Evolutionary conservation across 2,329 filamentous ascomycete species (phyloP).

Genomic region (Ceratocystiopsis brevicomis): DNA sequence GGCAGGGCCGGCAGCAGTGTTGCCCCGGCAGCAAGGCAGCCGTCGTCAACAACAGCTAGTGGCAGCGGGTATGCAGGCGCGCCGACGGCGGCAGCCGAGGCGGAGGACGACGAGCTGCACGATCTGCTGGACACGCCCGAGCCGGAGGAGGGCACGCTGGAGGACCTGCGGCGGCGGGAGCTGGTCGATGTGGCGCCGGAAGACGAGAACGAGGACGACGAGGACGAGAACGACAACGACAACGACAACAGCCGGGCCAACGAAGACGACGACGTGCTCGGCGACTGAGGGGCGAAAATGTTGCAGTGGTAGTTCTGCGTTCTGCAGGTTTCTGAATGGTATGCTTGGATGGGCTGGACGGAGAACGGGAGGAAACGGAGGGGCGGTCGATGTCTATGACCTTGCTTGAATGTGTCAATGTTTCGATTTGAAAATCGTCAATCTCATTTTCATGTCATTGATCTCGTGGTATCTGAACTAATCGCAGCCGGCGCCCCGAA

Average conservation of each 20-base stretch:
- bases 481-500: conserved; percentile 14
- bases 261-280: conserved; percentile 25
- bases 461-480: neutral
- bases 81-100: conserved; percentile 8
- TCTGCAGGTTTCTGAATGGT: too few relatives aligned
- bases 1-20: conserved; percentile 14
- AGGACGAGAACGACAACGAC: conserved; percentile 12
- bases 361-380: neutral
- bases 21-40: neutral
- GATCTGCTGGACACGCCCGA: conserved; percentile 28
- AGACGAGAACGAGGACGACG: conserved; percentile 23
- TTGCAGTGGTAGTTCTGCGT: too few relatives aligned
- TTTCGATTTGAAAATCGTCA: too few relatives aligned
- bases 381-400: too few relatives aligned
- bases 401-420: too few relatives aligned
- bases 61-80: conserved; percentile 3
- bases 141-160: conserved; percentile 38
- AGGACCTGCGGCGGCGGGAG: conserved; percentile 36
- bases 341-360: neutral
- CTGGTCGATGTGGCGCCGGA: conserved; percentile 30
- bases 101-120: conserved; percentile 10
- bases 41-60: neutral
- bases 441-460: neutral
- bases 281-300: conserved; percentile 18
- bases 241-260: conserved; percentile 17